Percentiles rank a stretch among this genome's conserved stretches.
phyloP scores from a whole-genome alignment of 1,284 basidiomycete genomes.

The Puccinia polysora region DNA sequence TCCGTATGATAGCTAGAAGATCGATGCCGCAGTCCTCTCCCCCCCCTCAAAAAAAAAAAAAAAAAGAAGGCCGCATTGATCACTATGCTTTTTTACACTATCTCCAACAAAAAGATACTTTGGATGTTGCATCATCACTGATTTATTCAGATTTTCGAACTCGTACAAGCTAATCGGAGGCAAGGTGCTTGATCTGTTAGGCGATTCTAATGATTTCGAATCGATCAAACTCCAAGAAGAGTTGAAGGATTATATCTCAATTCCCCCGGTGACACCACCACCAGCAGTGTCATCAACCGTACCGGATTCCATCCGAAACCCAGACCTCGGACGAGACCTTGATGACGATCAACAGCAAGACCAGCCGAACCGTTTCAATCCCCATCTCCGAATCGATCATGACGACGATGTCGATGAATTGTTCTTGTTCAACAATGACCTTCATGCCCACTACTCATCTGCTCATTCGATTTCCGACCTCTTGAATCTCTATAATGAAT shows the following conservation, averaged over 20 bases:
- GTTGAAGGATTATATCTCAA: slow-evolving; percentile 24
- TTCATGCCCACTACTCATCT: slow-evolving; percentile 10
- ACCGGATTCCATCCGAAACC: slow-evolving; percentile 48
- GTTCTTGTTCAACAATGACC: slow-evolving; percentile 10
- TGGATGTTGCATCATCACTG: slow-evolving; percentile 41
- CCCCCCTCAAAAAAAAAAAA: too few species aligned
- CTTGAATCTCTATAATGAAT: slow-evolving; percentile 74
- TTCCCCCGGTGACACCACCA: too few species aligned
- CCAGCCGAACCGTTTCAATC: not conserved
- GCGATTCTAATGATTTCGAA: slow-evolving; percentile 31
- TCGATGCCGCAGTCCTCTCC: too few species aligned
- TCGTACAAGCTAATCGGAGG: slow-evolving; percentile 31
- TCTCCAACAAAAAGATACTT: slow-evolving; percentile 3
- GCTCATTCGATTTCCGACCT: slow-evolving; percentile 57
- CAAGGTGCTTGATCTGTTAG: slow-evolving; percentile 10
- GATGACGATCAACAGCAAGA: not conserved
- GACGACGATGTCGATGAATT: slow-evolving; percentile 38
- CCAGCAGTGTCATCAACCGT: too few species aligned
- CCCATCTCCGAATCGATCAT: slow-evolving; percentile 1
- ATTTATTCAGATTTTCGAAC: slow-evolving; percentile 38
- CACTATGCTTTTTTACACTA: too few species aligned
- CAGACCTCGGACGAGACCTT: not conserved
- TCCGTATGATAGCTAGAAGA: too few species aligned
- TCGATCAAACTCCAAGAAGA: slow-evolving; percentile 35
- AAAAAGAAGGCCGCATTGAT: too few species aligned